Evolutionary conservation across 768 basidiomycete genomes (phyloP), one percentile per base, ranked within the genome.

Genomic region (Gloeopeniophorella convolvens): DNA sequence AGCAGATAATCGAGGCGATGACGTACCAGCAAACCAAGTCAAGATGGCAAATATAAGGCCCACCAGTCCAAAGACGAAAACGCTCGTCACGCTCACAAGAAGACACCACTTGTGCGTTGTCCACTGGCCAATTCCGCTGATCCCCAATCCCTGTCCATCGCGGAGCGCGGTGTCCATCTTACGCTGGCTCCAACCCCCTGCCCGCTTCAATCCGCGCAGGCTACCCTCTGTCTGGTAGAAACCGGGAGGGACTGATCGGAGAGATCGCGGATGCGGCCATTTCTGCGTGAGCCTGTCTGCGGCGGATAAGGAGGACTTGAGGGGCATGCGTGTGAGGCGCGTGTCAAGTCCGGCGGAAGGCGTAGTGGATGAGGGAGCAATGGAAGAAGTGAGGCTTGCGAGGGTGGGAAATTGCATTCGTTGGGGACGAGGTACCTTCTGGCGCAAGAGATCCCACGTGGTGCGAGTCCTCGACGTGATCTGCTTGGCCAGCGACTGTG

Each of bases 51-150:
- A 76, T 6, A 72, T 62, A 47, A 86, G 64, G 2, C 75, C 76
- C 2, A 66, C 70, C 4, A 71, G 55, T 1, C 82, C 81, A 63
- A 78, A 83, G 0, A 62, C 62, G 45, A 85, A 75, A 36, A 85
- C 75, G 7, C 70, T 69, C 21, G 67, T 63, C 4, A 81, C 70
- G 3, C 83, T 83, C 13, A 79, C 40, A 15, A 84, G 59, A 34
- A 86, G 63, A 23, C 69, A 72, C 78, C 79, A 82, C 64, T 85
- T 87, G 60, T 74, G 74, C n/a, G 51, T 46, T 13, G 78, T 79
- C 85, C 85, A 85, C n/a, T 65, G 58, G 28, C 68, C 71, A 12
- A 71, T 59, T 26, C 62, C 59, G 42, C 71, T 68, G 7, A 71
- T 55, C n/a, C 69, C 72, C 36, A 71, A 59, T 2, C 68, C 72